Percentiles rank a stretch among this genome's conserved stretches.
phyloP scores from a whole-genome alignment of 129 eudicot genomes.

The Centaurea solstitialis region DNA sequence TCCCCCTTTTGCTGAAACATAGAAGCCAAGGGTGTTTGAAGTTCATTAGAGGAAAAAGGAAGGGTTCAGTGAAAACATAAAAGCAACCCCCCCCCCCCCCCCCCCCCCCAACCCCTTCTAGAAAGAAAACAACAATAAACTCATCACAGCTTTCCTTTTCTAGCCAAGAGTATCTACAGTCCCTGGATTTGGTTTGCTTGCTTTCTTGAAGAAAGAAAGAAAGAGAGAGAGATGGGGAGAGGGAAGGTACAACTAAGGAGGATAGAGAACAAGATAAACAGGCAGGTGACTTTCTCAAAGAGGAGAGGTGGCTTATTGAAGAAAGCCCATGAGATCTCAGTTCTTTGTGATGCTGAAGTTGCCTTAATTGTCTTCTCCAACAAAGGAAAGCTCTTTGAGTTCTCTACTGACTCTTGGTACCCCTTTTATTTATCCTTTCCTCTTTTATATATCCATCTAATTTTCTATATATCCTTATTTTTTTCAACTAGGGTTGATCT shows the following conservation, averaged over 20 bases:
- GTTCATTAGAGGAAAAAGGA: constrained; percentile 32
- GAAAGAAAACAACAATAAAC: constrained; percentile 28
- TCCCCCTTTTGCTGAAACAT: constrained; percentile 44
- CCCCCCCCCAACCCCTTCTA: background rate
- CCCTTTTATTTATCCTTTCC: background rate
- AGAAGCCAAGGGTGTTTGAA: constrained; percentile 34
- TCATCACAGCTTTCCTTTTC: constrained; percentile 50
- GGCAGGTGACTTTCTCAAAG: constrained; percentile 94
- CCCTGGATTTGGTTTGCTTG: constrained; percentile 36
- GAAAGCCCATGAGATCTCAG: constrained; percentile 96
- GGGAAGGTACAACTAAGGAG: constrained; percentile 86
- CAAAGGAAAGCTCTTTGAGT: constrained; percentile 92
- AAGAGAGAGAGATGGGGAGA: constrained; percentile 61
- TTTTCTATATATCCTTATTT: constrained; percentile 2
- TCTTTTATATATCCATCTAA: constrained; percentile 1
- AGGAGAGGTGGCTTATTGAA: constrained; percentile 85
- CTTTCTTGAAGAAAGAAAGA: constrained; percentile 12
- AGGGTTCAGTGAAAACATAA: constrained; percentile 36
- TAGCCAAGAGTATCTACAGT: constrained; percentile 37
- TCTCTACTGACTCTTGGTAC: constrained; percentile 81
- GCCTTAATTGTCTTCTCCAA: constrained; percentile 87
- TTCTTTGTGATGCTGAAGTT: constrained; percentile 91
- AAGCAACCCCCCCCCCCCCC: background rate
- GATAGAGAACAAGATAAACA: constrained; percentile 94
- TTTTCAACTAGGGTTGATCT: constrained; percentile 14